Evolutionary conservation across 108 stramenopile species (phyloP).

Genomic region (Nannochloropsis salina): DNA sequence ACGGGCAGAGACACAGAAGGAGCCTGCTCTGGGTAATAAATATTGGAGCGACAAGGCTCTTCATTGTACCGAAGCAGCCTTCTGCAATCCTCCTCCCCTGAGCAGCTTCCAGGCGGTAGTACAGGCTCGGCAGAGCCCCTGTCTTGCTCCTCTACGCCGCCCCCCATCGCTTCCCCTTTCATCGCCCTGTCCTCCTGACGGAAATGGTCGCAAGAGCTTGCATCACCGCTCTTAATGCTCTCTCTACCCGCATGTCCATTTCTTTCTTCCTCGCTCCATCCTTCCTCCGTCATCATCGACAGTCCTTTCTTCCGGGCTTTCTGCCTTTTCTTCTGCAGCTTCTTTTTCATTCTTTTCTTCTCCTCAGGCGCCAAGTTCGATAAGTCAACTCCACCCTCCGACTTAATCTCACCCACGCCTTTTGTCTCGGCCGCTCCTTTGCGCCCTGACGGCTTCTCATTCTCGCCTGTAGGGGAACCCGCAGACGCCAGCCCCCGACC

Average conservation of each 20-base stretch:
- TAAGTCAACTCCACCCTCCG: not conserved
- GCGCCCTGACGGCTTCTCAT: not conserved
- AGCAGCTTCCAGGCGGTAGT: not conserved
- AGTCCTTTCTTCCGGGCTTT: not conserved
- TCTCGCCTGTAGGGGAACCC: not conserved
- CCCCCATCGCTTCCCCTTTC: not conserved
- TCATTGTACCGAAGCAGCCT: not conserved
- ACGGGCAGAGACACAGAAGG: no score
- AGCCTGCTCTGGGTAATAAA: not conserved
- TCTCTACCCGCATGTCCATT: not conserved
- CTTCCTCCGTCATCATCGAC: not conserved
- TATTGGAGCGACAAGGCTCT: conserved; percentile 19
- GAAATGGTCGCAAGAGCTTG: not conserved
- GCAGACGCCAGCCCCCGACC: not conserved
- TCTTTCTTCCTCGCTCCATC: not conserved
- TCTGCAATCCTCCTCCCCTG: not conserved
- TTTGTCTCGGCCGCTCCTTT: no score
- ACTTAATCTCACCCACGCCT: not conserved
- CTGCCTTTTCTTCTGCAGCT: not conserved
- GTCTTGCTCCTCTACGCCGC: no score
- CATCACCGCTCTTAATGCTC: not conserved
- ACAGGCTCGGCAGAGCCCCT: no score
- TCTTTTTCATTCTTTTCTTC: conserved; percentile 18
- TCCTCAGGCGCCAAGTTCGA: not conserved
- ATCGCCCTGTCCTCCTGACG: not conserved